phyloP scores from a whole-genome alignment of 495 filamentous ascomycete species.

The Penicillium steckii region DNA sequence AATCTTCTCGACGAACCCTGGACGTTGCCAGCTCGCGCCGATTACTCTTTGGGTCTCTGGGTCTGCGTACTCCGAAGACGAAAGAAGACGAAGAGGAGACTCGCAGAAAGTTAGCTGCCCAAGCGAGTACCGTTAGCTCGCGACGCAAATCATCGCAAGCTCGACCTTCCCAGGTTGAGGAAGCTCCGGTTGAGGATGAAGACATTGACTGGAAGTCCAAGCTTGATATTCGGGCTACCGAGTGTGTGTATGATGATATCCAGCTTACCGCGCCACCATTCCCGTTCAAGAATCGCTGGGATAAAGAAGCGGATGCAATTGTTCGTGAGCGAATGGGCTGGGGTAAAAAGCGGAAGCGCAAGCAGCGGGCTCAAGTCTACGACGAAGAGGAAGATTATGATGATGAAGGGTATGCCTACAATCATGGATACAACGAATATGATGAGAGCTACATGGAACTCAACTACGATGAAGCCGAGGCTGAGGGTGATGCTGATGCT shows the following conservation, averaged over 20 bases:
- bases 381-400: slow-evolving; percentile 25
- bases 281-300: slow-evolving; percentile 88
- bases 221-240: slow-evolving; percentile 71
- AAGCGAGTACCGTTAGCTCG: slow-evolving; percentile 25
- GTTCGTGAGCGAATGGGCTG: slow-evolving; percentile 38
- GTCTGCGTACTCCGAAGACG: slow-evolving; percentile 62
- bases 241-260: slow-evolving; percentile 76
- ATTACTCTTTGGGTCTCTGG: slow-evolving; percentile 72
- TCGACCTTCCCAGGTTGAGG: not conserved
- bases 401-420: slow-evolving; percentile 5
- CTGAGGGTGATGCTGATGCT: slow-evolving; percentile 14
- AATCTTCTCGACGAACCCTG: slow-evolving; percentile 43
- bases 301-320: slow-evolving; percentile 62
- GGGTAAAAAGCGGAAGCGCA: slow-evolving; percentile 56
- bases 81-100: slow-evolving; percentile 65
- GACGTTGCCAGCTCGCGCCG: slow-evolving; percentile 66
- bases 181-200: slow-evolving; percentile 21
- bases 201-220: slow-evolving; percentile 68
- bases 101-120: slow-evolving; percentile 51
- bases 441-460: slow-evolving; percentile 41
- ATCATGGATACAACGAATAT: slow-evolving; percentile 4
- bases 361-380: slow-evolving; percentile 51
- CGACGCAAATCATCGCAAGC: slow-evolving; percentile 8
- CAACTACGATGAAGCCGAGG: slow-evolving; percentile 54
- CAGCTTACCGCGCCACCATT: slow-evolving; percentile 78